Percentiles rank a stretch among this genome's conserved stretches.
Conservation (phyloP, 192 early-diverging fungal species). For the Umbelopsis ramanniana region DNA sequence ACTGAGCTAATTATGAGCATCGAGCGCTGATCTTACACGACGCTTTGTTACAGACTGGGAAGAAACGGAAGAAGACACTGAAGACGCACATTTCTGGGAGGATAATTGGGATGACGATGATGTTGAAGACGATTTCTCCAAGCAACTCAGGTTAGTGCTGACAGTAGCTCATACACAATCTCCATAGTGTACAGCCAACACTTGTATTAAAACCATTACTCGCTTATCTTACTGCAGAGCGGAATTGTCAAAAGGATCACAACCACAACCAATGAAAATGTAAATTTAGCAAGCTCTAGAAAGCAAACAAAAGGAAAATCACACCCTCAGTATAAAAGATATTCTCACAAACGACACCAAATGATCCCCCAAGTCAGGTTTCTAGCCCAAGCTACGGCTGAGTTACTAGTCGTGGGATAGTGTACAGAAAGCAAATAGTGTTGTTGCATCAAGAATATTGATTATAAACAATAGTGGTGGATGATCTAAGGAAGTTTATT, state of each 20-base stretch:
- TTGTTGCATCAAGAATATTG: too few species aligned
- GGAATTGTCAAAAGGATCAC: slow-evolving; percentile 17
- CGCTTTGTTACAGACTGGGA: slow-evolving; percentile 71
- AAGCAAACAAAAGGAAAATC: neutral
- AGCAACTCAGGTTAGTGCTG: slow-evolving; percentile 67
- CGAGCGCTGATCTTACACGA: neutral
- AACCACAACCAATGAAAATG: slow-evolving; percentile 24
- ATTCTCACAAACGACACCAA: neutral
- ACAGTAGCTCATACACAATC: too few species aligned
- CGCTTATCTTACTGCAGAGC: neutral
- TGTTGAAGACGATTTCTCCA: slow-evolving; percentile 90
- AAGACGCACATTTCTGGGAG: slow-evolving; percentile 78
- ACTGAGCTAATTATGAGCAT: neutral
- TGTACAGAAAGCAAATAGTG: too few species aligned
- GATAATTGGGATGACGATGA: slow-evolving; percentile 95
- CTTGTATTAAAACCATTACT: neutral
- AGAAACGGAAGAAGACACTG: slow-evolving; percentile 72
- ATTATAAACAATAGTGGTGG: neutral
- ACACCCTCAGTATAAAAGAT: slow-evolving; percentile 6
- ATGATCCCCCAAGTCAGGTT: neutral
- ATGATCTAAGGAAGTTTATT: neutral
- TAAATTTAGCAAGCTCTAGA: slow-evolving; percentile 21
- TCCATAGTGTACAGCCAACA: neutral
- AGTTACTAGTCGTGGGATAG: too few species aligned
- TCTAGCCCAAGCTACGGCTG: too few species aligned